Conservation (phyloP, 352 stramenopile species). For the Phytophthora cryptogea region DNA sequence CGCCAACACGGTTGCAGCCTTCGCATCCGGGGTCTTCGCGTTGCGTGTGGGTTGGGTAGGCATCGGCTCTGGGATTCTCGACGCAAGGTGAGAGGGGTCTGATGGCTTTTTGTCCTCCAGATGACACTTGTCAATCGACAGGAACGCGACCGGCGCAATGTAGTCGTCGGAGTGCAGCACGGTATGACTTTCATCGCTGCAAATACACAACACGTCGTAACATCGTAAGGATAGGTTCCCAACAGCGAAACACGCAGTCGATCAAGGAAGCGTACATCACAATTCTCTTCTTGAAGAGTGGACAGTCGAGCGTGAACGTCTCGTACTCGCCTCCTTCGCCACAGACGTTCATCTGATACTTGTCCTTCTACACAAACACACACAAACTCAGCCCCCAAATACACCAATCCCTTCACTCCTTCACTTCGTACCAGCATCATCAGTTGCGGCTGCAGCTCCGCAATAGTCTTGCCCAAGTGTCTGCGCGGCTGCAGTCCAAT, state of each 20-base stretch:
- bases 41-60: neutral
- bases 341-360: constrained; percentile 98
- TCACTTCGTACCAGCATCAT: constrained; percentile 64
- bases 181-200: constrained; percentile 90
- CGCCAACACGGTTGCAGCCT: constrained; percentile 31
- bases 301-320: constrained; percentile 98
- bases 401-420: neutral
- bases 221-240: constrained; percentile 1
- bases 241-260: neutral
- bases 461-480: constrained; percentile 88
- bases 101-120: constrained; percentile 85
- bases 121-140: constrained; percentile 91
- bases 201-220: constrained; percentile 7
- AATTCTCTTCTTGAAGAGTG: constrained; percentile 94
- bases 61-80: constrained; percentile 30
- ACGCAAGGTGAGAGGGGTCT: constrained; percentile 41
- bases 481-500: constrained; percentile 90
- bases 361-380: constrained; percentile 69
- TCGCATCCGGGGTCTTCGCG: constrained; percentile 5
- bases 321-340: constrained; percentile 99
- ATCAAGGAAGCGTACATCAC: constrained; percentile 66
- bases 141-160: constrained; percentile 92
- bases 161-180: constrained; percentile 92
- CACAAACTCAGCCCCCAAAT: constrained; percentile 6
- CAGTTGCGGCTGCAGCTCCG: constrained; percentile 89